Conservation (phyloP, 192 early-diverging fungal genomes). For the Coemansia guatemalensis region DNA sequence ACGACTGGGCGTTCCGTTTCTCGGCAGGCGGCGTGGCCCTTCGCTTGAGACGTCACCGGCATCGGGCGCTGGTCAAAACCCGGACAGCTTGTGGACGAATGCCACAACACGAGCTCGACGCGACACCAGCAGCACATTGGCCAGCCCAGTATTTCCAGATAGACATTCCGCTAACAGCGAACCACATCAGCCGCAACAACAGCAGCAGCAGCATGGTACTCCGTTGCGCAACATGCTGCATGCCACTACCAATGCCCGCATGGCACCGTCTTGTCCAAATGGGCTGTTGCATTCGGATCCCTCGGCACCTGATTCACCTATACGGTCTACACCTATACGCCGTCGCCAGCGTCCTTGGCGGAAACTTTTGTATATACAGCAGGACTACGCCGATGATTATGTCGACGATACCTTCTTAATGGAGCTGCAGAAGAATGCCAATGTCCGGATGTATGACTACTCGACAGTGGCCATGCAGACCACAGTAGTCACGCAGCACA, state of each 20-base stretch:
- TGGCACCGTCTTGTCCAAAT: too few species aligned
- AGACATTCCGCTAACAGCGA: not conserved
- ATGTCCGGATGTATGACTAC: constrained; percentile 81
- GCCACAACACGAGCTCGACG: not conserved
- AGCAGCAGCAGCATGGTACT: not conserved
- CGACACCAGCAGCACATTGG: constrained; percentile 2
- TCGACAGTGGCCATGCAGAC: constrained; percentile 77
- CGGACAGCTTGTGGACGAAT: too few species aligned
- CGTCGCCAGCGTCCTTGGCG: constrained; percentile 58
- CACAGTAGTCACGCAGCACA: constrained; percentile 78
- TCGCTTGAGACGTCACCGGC: constrained; percentile 5
- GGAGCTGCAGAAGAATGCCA: constrained; percentile 87
- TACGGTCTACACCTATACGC: constrained; percentile 1
- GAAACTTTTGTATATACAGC: constrained; percentile 83
- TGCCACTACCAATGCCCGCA: not conserved
- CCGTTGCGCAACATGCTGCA: not conserved
- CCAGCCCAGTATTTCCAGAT: constrained; percentile 3
- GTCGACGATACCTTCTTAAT: constrained; percentile 86
- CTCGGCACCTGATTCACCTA: not conserved
- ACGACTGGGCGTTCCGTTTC: constrained; percentile 33
- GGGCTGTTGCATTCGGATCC: not conserved
- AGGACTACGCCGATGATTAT: constrained; percentile 90
- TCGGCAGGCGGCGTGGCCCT: constrained; percentile 22
- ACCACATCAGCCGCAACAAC: not conserved
- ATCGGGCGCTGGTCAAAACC: not conserved